Evolutionary conservation across 495 filamentous ascomycete genomes (phyloP), one percentile per base, ranked within the genome.

Genomic region (Podospora comata): DNA sequence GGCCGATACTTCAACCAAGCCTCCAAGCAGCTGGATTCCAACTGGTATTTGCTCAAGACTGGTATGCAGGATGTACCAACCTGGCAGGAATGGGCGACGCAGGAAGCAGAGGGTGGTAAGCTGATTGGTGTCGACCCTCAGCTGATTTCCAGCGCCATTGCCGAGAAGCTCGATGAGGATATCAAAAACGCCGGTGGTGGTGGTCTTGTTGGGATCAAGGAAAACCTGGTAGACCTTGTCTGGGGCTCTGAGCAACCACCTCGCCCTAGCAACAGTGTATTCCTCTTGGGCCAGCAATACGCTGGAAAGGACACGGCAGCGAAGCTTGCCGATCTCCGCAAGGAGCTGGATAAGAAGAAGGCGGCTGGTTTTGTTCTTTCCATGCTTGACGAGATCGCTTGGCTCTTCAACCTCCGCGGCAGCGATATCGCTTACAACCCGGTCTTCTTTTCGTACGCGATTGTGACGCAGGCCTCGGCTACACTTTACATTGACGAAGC

Each of bases 1-100:
- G 96, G 96, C 26, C 90, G 96, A 57, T 99, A 99, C 79, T 98
- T 98, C 84, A 98, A 97, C 80, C 96, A 99, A 79, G 96, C 96
- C 60, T 82, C 88, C 59, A 91, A 95, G 73, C 94, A 99, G 78
- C 86, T 99, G 48, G 96, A 98, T 75, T 83, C 77, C 70, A 97
- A 97, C 78, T 99, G 96, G 96, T 76, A 85, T 54, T 85, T 99
- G 13, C 81, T 99, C 72, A 99, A 97, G 82, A 91, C 94, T 74
- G 96, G 96, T 5, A 79, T 97, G 19, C 91, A 93, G 72, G 93
- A 96, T 76, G 93, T 97, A 30, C 94, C 92, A 6, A 97, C 94
- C 3, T 98, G 95, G 92, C 93, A 97, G 77, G 96, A 99, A 78
- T 99, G 96, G 96, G 91, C 90, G 23, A 90, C 89, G 56, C 90